Evolutionary conservation across 345 rosid genomes (phyloP), one percentile per base, ranked within the genome.

Genomic region (Streptanthus diversifolius): DNA sequence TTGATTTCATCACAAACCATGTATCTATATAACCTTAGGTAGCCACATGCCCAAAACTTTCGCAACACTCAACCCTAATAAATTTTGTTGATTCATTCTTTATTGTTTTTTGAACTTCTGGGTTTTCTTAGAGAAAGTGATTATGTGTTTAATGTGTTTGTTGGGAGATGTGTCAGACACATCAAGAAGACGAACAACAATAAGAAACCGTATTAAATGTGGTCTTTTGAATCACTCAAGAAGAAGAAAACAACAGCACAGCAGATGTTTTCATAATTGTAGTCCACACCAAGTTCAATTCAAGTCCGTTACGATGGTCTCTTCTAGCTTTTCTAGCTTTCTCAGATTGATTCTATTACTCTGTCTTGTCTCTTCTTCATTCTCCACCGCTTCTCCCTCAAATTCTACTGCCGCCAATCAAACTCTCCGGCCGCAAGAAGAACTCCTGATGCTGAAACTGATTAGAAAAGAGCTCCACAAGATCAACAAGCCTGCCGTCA

Each of bases 401-500:
- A 47, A 83, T 63, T 27, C 40, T 15, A 77, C 60, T n/a, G 3
- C 14, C 51, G 2, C 8, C 2, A 17, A 88, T 66, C 92, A 82
- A 75, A 84, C 88, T 74, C 80, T 93, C 52, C 82, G 85, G 59
- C 89, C 93, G 0, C 82, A 71, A 66, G 83, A 89, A 62, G 90
- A 87, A 80, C 71, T 86, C 9, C 76, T 17, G 49, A 88, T 82
- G 85, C 62, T 92, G 66, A 83, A 73, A 76, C 39, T 78, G 14
- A 82, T 89, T 55, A 87, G 83, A 80, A 45, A 85, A 41, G 89
- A 80, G 63, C 97, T 95, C 39, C 58, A 70, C n/a, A 92, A 82
- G 82, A 85, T 95, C 82, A 95, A 92, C 90, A 95, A 92, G 79
- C 91, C 96, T 7, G 73, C 93, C 9, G 72, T 88, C 57, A 87